Percentiles rank a stretch among this genome's conserved stretches.
Evolutionary conservation across 2,329 filamentous ascomycete genomes (phyloP).

Genomic region (Fusarium nisikadoi): DNA sequence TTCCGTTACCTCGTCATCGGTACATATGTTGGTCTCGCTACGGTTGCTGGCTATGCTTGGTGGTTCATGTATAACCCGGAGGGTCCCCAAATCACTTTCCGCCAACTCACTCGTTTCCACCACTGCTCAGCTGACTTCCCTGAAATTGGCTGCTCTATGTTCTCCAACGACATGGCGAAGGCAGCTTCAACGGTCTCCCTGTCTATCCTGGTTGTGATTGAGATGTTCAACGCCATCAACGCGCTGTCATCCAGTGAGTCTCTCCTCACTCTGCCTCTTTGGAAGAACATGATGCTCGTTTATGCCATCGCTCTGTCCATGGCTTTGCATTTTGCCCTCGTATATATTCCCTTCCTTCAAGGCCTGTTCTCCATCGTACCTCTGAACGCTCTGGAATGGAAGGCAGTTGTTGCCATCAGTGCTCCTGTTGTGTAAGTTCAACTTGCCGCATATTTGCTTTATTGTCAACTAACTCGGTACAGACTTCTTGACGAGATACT

Average conservation of each 20-base stretch:
- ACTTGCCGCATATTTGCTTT: background rate
- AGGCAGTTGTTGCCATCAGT: constrained; percentile 88
- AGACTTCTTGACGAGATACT: constrained; percentile 86
- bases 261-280: constrained; percentile 91
- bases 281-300: constrained; percentile 98
- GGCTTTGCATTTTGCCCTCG: constrained; percentile 91
- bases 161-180: constrained; percentile 85
- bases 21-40: constrained; percentile 92
- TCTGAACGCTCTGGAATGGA: constrained; percentile 87
- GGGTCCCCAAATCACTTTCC: constrained; percentile 92
- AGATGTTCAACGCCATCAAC: constrained; percentile 99
- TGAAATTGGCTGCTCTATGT: constrained; percentile 92
- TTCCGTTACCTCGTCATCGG: constrained; percentile 98
- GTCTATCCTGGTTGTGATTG: constrained; percentile 93
- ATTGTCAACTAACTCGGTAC: constrained; percentile 38
- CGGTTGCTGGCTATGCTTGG: constrained; percentile 98
- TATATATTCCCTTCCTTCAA: constrained; percentile 93
- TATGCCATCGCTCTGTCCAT: constrained; percentile 94
- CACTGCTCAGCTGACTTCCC: constrained; percentile 87
- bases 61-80: constrained; percentile 97
- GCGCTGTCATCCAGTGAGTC: constrained; percentile 95
- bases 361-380: constrained; percentile 90
- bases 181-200: constrained; percentile 93
- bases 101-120: constrained; percentile 92
- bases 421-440: constrained; percentile 87